Percentiles rank a stretch among this genome's conserved stretches.
phyloP scores from a whole-genome alignment of 2,329 filamentous ascomycete genomes.

The Phyllosticta citrichinensis region DNA sequence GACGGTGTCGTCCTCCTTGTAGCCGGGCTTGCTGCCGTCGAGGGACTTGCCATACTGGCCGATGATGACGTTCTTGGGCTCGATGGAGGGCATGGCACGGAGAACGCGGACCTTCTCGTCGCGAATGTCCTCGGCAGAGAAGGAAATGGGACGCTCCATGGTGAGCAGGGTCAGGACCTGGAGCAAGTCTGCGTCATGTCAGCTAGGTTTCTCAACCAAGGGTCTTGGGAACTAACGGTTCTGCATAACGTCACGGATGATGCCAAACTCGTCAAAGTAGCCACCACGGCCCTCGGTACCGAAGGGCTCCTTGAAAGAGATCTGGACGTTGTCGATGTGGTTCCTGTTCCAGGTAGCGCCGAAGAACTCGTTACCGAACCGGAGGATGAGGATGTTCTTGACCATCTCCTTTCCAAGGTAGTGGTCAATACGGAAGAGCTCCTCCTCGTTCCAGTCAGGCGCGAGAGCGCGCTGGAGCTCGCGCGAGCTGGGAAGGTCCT shows the following conservation, averaged over 20 bases:
- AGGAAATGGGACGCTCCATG: slow-evolving; percentile 97
- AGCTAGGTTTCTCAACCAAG: background rate
- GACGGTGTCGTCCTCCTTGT: slow-evolving; percentile 98
- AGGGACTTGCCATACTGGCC: slow-evolving; percentile 96
- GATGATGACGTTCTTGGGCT: slow-evolving; percentile 99
- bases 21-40: slow-evolving; percentile 90
- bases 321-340: slow-evolving; percentile 94
- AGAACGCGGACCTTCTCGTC: slow-evolving; percentile 98
- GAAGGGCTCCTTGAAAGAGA: slow-evolving; percentile 99
- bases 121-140: slow-evolving; percentile 94
- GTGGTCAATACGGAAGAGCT: slow-evolving; percentile 98
- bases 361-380: slow-evolving; percentile 98
- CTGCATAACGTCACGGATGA: slow-evolving; percentile 99
- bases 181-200: slow-evolving; percentile 55
- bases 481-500: slow-evolving; percentile 87
- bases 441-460: slow-evolving; percentile 97
- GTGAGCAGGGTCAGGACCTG: slow-evolving; percentile 92
- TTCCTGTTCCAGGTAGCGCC: slow-evolving; percentile 98
- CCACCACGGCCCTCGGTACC: slow-evolving; percentile 95
- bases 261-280: slow-evolving; percentile 99
- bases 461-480: slow-evolving; percentile 91
- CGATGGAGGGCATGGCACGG: slow-evolving; percentile 83
- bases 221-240: slow-evolving; percentile 52
- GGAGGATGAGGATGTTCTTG: slow-evolving; percentile 96
- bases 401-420: slow-evolving; percentile 99